A percentile compares a stretch with the other conserved stretches of the same genome.
Conservation (phyloP, 164 flowering plant genomes). For the Vitis rotundifolia region DNA sequence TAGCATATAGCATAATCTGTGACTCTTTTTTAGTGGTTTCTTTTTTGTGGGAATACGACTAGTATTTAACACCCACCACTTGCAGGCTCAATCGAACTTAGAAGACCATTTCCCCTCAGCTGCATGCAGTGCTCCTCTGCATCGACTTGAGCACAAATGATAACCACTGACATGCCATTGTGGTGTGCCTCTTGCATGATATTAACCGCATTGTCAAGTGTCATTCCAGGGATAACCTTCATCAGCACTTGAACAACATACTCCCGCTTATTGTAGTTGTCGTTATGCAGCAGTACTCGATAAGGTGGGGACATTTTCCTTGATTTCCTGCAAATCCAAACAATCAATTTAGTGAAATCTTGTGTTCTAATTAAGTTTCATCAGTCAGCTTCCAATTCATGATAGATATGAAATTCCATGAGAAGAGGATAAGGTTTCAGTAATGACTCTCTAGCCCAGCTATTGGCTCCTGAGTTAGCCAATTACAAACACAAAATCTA, state of each 20-base stretch:
- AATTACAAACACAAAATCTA: too few relatives aligned
- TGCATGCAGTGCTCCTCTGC: constrained; percentile 95
- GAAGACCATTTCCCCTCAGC: constrained; percentile 86
- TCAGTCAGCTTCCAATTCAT: not conserved
- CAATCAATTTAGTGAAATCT: not conserved
- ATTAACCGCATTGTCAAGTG: constrained; percentile 87
- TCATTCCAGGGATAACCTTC: constrained; percentile 98
- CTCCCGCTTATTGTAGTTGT: constrained; percentile 85
- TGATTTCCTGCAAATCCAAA: constrained; percentile 58
- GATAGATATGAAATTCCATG: not conserved
- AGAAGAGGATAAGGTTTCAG: not conserved
- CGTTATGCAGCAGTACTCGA: constrained; percentile 87
- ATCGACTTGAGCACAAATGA: constrained; percentile 85
- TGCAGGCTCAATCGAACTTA: constrained; percentile 94
- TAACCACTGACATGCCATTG: constrained; percentile 87
- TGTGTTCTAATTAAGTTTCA: not conserved
- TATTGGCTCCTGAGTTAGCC: too few relatives aligned
- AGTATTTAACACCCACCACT: constrained; percentile 63
- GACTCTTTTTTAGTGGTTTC: not conserved
- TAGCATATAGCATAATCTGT: not conserved
- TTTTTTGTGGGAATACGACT: too few relatives aligned
- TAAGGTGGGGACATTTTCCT: constrained; percentile 86
- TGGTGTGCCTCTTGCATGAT: constrained; percentile 95
- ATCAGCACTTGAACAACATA: constrained; percentile 95
- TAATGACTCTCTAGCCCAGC: too few relatives aligned